These are phyloP conservation scores for Lyophyllum atratum DNA, from an alignment of 768 basidiomycete genomes.

Conservation along the genomic window DNA sequence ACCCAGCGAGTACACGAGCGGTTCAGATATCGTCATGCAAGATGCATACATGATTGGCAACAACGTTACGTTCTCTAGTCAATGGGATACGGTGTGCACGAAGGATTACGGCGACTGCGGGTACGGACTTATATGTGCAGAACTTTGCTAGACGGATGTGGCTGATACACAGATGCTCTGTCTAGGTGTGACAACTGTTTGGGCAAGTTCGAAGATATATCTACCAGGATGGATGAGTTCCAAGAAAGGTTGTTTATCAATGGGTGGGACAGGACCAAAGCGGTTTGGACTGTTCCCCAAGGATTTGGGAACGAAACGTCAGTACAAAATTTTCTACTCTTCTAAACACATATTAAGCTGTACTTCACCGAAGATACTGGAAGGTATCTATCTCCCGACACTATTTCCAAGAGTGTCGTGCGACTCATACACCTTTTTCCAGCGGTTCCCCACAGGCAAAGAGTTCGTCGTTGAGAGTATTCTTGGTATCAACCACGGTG, in stretches of 20 bases:
- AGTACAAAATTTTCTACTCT: constrained; percentile 14
- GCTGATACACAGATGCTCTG: neutral
- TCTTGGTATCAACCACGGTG: constrained; percentile 73
- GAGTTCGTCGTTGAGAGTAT: constrained; percentile 70
- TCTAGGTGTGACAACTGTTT: constrained; percentile 59
- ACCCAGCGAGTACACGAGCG: constrained; percentile 46
- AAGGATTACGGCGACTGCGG: constrained; percentile 73
- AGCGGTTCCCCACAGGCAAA: constrained; percentile 62
- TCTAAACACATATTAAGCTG: neutral
- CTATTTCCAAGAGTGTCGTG: neutral
- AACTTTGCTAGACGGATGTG: neutral
- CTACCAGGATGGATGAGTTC: constrained; percentile 67
- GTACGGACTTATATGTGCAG: constrained; percentile 35
- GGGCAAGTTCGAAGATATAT: constrained; percentile 71
- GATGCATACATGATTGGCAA: constrained; percentile 62
- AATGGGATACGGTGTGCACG: constrained; percentile 67
- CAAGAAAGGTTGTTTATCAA: constrained; percentile 56
- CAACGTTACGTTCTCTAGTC: constrained; percentile 63
- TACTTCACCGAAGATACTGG: constrained; percentile 46
- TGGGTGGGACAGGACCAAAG: constrained; percentile 69
- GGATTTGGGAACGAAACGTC: constrained; percentile 68
- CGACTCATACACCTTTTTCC: neutral
- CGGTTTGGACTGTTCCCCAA: constrained; percentile 82
- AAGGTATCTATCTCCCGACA: constrained; percentile 26
- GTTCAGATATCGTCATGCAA: constrained; percentile 72